A percentile compares a stretch with the other conserved stretches of the same genome.
Conservation (phyloP, 106 monocot genomes). For the Agapanthus africanus region DNA sequence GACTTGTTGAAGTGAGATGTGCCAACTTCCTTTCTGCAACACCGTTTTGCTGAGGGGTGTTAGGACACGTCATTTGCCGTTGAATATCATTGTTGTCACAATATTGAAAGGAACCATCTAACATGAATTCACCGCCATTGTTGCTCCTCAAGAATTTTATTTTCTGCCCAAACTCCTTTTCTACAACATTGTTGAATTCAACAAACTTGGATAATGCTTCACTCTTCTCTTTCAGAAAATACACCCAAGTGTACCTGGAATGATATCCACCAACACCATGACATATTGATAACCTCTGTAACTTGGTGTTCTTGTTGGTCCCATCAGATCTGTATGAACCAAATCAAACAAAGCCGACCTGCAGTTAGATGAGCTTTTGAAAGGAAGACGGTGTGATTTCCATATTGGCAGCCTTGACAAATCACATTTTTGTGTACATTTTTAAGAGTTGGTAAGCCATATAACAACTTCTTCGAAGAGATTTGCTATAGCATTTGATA, state of each 20-base stretch:
- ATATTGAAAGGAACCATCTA: conserved; percentile 8
- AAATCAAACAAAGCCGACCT: conserved; percentile 1
- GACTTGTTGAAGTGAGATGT: conserved; percentile 10
- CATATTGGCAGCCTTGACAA: background rate
- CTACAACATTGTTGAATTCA: background rate
- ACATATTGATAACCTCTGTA: conserved; percentile 9
- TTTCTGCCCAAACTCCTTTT: background rate
- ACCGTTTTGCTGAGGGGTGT: conserved; percentile 6
- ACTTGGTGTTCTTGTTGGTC: conserved; percentile 11
- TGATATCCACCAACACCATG: conserved; percentile 7
- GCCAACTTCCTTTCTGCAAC: conserved; percentile 9
- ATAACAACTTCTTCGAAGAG: background rate
- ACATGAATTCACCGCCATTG: conserved; percentile 4
- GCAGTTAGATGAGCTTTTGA: background rate
- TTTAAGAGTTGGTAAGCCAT: background rate
- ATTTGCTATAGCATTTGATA: background rate
- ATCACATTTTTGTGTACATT: background rate
- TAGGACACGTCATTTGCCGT: conserved; percentile 5
- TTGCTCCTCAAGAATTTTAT: background rate
- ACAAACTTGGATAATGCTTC: conserved; percentile 4
- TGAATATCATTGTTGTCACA: background rate
- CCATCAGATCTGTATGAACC: conserved; percentile 8
- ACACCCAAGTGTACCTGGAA: conserved; percentile 11
- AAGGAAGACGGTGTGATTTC: conserved; percentile 12
- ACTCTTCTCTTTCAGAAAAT: conserved; percentile 9